Percentiles rank a stretch among this genome's conserved stretches.
These are phyloP conservation scores for Ophiobolus disseminans DNA, from an alignment of 2,329 filamentous ascomycete genomes.

Conservation along the genomic window DNA sequence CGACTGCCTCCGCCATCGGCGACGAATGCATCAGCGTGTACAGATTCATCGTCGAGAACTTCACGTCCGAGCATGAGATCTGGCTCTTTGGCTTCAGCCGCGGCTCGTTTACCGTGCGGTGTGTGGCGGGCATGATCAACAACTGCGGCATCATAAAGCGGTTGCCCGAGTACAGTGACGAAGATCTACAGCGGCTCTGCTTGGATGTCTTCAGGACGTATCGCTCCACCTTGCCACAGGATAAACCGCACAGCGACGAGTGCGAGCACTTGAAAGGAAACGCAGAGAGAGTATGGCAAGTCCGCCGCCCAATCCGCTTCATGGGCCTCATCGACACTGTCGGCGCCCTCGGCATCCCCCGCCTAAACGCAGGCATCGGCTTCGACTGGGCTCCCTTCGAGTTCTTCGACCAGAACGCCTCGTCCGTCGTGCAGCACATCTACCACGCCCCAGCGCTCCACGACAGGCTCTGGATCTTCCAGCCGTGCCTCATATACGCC, in stretches of 20 bases:
- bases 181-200: conserved; percentile 34
- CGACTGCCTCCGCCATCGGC: conserved; percentile 44
- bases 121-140: conserved; percentile 54
- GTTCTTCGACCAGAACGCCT: conserved; percentile 46
- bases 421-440: conserved; percentile 40
- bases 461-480: conserved; percentile 45
- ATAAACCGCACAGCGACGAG: conserved; percentile 34
- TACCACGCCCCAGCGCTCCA: conserved; percentile 44
- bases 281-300: conserved; percentile 34
- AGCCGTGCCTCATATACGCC: conserved; percentile 38
- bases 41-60: conserved; percentile 46
- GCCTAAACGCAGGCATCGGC: conserved; percentile 44
- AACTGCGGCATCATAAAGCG: conserved; percentile 50
- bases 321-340: conserved; percentile 47
- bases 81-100: conserved; percentile 56
- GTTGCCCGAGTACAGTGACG: conserved; percentile 7
- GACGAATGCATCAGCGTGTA: conserved; percentile 46
- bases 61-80: conserved; percentile 49
- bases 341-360: conserved; percentile 43
- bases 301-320: conserved; percentile 39
- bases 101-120: conserved; percentile 55
- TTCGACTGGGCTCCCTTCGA: conserved; percentile 47
- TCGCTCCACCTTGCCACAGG: conserved; percentile 33
- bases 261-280: conserved; percentile 27
- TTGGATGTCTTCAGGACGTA: conserved; percentile 45